These are phyloP conservation scores for Clarireedia homoeocarpa DNA, from an alignment of 2,329 filamentous ascomycete genomes.

Conservation along the genomic window DNA sequence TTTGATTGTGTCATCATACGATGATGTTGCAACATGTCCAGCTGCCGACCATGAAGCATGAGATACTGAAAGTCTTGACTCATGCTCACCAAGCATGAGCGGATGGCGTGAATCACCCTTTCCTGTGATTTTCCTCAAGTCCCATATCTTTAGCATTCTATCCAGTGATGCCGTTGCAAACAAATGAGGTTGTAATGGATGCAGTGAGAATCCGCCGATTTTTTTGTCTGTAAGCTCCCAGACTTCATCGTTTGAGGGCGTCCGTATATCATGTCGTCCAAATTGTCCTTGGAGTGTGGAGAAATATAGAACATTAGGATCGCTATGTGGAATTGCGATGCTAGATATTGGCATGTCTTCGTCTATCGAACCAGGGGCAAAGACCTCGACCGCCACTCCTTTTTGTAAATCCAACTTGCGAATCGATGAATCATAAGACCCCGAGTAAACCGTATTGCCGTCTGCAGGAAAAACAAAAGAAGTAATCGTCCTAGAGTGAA, in stretches of 20 bases:
- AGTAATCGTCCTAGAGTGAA: constrained; percentile 81
- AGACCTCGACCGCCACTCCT: constrained; percentile 72
- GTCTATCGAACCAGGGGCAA: constrained; percentile 60
- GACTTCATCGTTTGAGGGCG: constrained; percentile 49
- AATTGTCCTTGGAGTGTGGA: constrained; percentile 77
- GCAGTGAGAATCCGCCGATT: constrained; percentile 85
- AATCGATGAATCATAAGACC: constrained; percentile 90
- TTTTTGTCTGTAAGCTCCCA: constrained; percentile 85
- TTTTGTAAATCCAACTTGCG: constrained; percentile 78
- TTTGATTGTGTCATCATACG: constrained; percentile 93
- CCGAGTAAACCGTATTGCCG: constrained; percentile 67
- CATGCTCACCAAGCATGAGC: constrained; percentile 69
- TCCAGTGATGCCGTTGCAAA: constrained; percentile 86
- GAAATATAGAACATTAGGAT: constrained; percentile 74
- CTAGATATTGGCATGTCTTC: constrained; percentile 77
- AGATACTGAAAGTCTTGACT: constrained; percentile 76
- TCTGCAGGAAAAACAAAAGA: constrained; percentile 73
- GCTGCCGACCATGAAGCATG: constrained; percentile 84
- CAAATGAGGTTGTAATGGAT: constrained; percentile 73
- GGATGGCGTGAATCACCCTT: constrained; percentile 55
- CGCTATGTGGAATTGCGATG: constrained; percentile 65
- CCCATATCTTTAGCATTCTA: constrained; percentile 86
- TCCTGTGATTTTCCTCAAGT: constrained; percentile 69
- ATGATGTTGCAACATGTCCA: constrained; percentile 83
- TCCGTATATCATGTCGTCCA: constrained; percentile 72